These are phyloP conservation scores for Linnemannia zychae DNA, from an alignment of 192 early-diverging fungal genomes.

Conservation along the genomic window DNA sequence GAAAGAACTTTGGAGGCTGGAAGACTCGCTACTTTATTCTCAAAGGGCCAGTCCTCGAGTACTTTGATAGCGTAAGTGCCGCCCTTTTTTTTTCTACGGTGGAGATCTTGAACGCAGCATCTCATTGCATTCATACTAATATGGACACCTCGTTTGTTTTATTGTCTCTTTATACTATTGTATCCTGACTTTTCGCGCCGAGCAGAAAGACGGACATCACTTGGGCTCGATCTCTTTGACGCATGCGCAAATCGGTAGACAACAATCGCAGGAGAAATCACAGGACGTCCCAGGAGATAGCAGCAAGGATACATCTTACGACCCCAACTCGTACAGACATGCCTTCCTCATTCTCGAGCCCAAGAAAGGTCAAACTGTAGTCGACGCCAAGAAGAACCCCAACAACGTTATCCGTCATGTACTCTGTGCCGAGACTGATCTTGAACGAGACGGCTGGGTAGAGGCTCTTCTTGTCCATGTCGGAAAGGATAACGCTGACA, in stretches of 20 bases:
- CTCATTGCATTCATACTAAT: constrained; percentile 14
- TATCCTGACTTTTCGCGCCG: neutral
- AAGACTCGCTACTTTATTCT: constrained; percentile 92
- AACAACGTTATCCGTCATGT: constrained; percentile 71
- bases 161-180: neutral
- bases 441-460: constrained; percentile 94
- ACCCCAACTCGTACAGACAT: constrained; percentile 82
- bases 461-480: constrained; percentile 71
- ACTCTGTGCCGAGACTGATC: constrained; percentile 90
- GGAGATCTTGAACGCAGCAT: neutral
- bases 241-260: constrained; percentile 77
- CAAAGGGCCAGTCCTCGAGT: constrained; percentile 77
- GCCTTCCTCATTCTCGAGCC: constrained; percentile 92
- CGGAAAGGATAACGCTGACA: constrained; percentile 28
- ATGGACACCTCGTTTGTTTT: constrained; percentile 22
- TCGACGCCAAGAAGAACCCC: constrained; percentile 47
- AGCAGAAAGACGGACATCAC: constrained; percentile 77
- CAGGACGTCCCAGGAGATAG: constrained; percentile 25
- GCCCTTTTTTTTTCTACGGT: neutral
- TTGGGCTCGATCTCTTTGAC: constrained; percentile 83
- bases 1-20: constrained; percentile 98
- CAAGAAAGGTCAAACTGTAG: constrained; percentile 70
- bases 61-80: constrained; percentile 80
- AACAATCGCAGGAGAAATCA: constrained; percentile 56
- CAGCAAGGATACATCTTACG: constrained; percentile 40